Conservation (phyloP, 31 red algal genomes). For the Pterothamnion heteromorphum region DNA sequence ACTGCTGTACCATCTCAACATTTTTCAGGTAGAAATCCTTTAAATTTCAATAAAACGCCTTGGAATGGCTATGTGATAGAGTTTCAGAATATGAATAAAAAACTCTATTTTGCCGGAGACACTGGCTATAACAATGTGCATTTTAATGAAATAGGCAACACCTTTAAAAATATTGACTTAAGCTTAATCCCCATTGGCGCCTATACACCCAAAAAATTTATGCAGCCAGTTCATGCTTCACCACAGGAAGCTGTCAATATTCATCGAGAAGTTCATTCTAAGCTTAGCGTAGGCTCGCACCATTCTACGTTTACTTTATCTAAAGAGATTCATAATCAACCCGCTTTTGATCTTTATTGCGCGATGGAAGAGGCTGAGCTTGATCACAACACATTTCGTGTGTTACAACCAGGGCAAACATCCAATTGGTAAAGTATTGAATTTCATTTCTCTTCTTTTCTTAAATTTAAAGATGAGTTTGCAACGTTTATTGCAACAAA, state of each 20-base stretch:
- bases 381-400: too few relatives aligned
- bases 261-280: neutral
- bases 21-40: neutral
- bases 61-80: slow-evolving; percentile 20
- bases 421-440: too few relatives aligned
- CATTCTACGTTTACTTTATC: slow-evolving; percentile 27
- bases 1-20: slow-evolving; percentile 6
- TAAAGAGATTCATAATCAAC: neutral
- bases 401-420: too few relatives aligned
- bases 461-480: too few relatives aligned
- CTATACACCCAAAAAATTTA: slow-evolving; percentile 26
- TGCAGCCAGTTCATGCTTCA: neutral
- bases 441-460: too few relatives aligned
- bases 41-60: slow-evolving; percentile 28
- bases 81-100: neutral
- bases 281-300: neutral
- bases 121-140: slow-evolving; percentile 22
- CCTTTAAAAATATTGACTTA: neutral
- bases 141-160: neutral
- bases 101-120: slow-evolving; percentile 32
- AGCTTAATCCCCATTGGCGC: slow-evolving; percentile 42
- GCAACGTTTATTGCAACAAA: too few relatives aligned
- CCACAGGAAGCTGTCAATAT: slow-evolving; percentile 38
- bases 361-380: too few relatives aligned
- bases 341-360: too few relatives aligned